Base-by-base conservation (phyloP, 2,329 filamentous ascomycete genomes). In the Fusarium sp. region DNA sequence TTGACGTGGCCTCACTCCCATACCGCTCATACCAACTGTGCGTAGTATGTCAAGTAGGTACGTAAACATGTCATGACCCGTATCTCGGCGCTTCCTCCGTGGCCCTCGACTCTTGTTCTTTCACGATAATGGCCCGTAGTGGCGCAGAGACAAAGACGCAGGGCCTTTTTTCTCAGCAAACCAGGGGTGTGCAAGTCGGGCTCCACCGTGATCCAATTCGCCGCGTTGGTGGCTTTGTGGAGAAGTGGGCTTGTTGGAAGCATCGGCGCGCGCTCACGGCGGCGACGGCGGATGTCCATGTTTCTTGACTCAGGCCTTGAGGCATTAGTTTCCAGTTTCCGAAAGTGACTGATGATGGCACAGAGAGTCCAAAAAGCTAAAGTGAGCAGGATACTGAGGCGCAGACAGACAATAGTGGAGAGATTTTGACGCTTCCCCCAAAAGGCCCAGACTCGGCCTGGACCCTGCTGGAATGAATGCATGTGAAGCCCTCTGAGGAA, bases 401-500 rank as follows among this genome's bases (percentile, higher is more conserved):
- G 46, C 46, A 68, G 63, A 60, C 46, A 68, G 63, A 60, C 65
- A 27, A 27, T 27, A 33, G 62, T 65, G 62, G 62, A 61, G 62
- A 65, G 55, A 65, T 31, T 33, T 40, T 31, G 22, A 36, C 38
- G 56, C 14, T 36, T 36, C 16, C 31, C 17, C 17, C 46, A 4
- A 14, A 9, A 51, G 46, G 46, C 20, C 51, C 51, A 64, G 62
- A 49, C 38, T 31, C 27, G 27, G 57, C 38, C 57, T 60, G 57
- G 57, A 60, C 57, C 38, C 57, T 60, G 57, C 12, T 46, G 42
- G 14, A 46, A 27, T 56, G 36, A 12, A 71, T 66, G 69, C 70
- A 72, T 72, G 70, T 70, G 62, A 72, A 72, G 70, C 58, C 44
- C 46, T 49, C 57, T 57, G 36, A 58, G 22, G 46, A 9, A 51